Conservation (phyloP, 2,329 filamentous ascomycete species). For the Dothideomycetes sp. region DNA sequence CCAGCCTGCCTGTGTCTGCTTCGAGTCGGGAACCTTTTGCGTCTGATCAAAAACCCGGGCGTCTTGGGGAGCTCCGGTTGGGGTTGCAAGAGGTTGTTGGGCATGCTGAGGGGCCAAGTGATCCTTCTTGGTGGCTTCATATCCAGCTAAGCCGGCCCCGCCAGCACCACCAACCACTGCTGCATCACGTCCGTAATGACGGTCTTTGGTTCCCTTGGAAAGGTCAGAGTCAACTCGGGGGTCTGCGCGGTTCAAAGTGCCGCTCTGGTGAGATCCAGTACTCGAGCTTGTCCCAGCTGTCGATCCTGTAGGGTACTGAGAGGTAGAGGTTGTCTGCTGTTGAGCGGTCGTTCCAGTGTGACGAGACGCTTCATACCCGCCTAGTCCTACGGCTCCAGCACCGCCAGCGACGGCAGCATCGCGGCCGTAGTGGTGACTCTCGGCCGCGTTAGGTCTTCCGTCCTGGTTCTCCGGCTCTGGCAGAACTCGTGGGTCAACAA, state of each 20-base stretch:
- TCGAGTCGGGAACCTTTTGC: background rate
- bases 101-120: background rate
- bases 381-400: constrained; percentile 14
- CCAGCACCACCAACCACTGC: constrained; percentile 21
- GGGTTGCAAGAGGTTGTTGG: background rate
- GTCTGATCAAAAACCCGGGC: constrained; percentile 2
- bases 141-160: constrained; percentile 21
- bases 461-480: constrained; percentile 8
- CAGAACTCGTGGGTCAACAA: constrained; percentile 5
- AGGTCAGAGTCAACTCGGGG: constrained; percentile 12
- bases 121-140: constrained; percentile 21
- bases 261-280: constrained; percentile 12
- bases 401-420: constrained; percentile 18
- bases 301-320: no score
- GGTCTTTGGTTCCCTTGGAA: constrained; percentile 4
- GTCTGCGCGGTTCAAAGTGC: constrained; percentile 14
- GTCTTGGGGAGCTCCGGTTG: background rate
- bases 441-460: background rate
- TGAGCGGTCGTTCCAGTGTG: no score
- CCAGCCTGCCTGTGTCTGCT: constrained; percentile 2
- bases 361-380: constrained; percentile 16
- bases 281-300: no score
- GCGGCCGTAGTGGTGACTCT: constrained; percentile 13
- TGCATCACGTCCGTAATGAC: constrained; percentile 12
- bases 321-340: no score